phyloP scores from a whole-genome alignment of 2,329 filamentous ascomycete species.

The Lasiodiplodia sp. region DNA sequence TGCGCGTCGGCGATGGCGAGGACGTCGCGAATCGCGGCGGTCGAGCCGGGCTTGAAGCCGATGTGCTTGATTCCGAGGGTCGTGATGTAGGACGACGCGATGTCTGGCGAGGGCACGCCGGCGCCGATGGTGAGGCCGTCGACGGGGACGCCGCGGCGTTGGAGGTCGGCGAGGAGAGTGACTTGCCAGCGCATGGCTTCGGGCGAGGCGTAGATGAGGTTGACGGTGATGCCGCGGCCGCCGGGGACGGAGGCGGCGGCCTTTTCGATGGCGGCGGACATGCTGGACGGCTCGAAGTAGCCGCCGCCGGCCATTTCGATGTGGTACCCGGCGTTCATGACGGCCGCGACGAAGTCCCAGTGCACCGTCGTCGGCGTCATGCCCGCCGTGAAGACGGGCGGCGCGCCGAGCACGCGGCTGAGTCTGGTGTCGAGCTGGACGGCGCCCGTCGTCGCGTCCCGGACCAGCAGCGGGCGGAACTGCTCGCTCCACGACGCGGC shows the following conservation, averaged over 20 bases:
- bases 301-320: slow-evolving; percentile 90
- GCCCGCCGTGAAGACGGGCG: slow-evolving; percentile 88
- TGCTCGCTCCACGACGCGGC: not conserved
- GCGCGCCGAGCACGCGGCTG: slow-evolving; percentile 83
- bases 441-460: not conserved
- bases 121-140: slow-evolving; percentile 93
- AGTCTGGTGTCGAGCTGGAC: slow-evolving; percentile 57
- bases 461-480: not conserved
- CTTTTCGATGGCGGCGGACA: slow-evolving; percentile 83
- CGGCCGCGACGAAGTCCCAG: slow-evolving; percentile 90
- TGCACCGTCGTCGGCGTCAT: slow-evolving; percentile 92
- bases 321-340: slow-evolving; percentile 95
- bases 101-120: slow-evolving; percentile 91
- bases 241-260: slow-evolving; percentile 85
- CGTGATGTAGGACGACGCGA: slow-evolving; percentile 90
- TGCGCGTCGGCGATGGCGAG: slow-evolving; percentile 96
- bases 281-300: slow-evolving; percentile 82
- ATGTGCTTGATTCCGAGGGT: slow-evolving; percentile 90
- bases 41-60: slow-evolving; percentile 89
- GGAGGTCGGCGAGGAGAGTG: slow-evolving; percentile 78
- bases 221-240: slow-evolving; percentile 86
- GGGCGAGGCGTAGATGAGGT: slow-evolving; percentile 90
- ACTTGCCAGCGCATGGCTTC: slow-evolving; percentile 93
- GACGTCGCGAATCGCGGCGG: slow-evolving; percentile 85
- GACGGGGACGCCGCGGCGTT: slow-evolving; percentile 86